A percentile compares a stretch with the other conserved stretches of the same genome.
Conservation (phyloP, 495 filamentous ascomycete species). For the Astrocystis sublimbata region DNA sequence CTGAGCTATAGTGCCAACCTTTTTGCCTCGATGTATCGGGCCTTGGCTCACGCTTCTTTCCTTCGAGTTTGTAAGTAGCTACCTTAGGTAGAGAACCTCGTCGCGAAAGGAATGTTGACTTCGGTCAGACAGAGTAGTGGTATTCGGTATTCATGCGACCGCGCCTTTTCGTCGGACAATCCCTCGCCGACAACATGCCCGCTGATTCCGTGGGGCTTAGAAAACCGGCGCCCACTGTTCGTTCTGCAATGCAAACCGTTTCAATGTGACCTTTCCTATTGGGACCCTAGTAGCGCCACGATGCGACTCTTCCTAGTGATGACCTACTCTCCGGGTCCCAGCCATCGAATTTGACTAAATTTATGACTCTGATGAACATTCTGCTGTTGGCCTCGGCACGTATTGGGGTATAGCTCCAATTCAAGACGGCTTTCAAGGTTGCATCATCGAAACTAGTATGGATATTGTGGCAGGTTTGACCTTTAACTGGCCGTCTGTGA, state of each 20-base stretch:
- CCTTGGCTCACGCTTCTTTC: background rate
- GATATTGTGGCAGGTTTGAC: background rate
- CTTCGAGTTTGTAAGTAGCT: background rate
- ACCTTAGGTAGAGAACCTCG: background rate
- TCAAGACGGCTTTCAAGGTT: background rate
- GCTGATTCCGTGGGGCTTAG: constrained; percentile 9
- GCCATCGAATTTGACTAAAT: background rate
- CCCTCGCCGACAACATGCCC: background rate
- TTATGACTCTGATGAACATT: background rate
- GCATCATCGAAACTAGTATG: background rate
- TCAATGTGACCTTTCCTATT: background rate
- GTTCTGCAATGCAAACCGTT: background rate
- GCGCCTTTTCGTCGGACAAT: background rate
- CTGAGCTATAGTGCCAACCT: background rate
- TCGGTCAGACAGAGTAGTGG: constrained; percentile 3
- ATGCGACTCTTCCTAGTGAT: background rate
- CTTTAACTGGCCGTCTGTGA: constrained; percentile 3
- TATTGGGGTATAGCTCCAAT: background rate
- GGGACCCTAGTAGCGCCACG: background rate
- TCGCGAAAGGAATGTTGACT: background rate
- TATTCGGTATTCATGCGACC: background rate
- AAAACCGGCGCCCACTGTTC: background rate
- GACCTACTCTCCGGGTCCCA: background rate
- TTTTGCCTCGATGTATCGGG: background rate
- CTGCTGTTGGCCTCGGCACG: constrained; percentile 3